phyloP scores from a whole-genome alignment of 2,329 filamentous ascomycete genomes.

The Hymenoscyphus scutula region DNA sequence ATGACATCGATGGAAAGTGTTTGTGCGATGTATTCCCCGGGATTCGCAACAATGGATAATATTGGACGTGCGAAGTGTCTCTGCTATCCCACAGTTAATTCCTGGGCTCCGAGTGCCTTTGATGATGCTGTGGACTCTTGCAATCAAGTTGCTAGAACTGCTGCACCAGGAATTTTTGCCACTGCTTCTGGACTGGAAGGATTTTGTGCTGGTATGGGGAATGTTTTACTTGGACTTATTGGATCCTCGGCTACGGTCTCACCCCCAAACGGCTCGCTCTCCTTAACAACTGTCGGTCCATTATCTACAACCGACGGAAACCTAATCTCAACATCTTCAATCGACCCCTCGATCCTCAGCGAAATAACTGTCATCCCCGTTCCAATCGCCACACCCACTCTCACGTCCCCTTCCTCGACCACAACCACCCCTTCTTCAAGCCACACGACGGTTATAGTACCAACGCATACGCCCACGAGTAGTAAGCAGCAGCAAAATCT shows the following conservation, averaged over 20 bases:
- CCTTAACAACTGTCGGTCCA: neutral
- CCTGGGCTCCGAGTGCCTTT: constrained; percentile 5
- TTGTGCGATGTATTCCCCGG: constrained; percentile 8
- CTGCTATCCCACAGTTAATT: constrained; percentile 5
- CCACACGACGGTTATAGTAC: neutral
- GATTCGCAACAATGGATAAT: constrained; percentile 7
- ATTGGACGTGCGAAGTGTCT: constrained; percentile 10
- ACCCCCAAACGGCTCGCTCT: neutral
- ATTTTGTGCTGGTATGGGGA: constrained; percentile 6
- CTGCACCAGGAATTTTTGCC: neutral
- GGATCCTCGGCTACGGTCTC: too few species aligned
- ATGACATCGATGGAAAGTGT: constrained; percentile 1
- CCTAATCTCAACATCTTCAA: neutral
- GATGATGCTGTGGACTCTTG: constrained; percentile 9
- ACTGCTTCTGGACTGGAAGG: neutral
- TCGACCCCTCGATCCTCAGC: neutral
- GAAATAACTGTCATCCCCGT: constrained; percentile 4
- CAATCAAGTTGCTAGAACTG: neutral
- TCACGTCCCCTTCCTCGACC: neutral
- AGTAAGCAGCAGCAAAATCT: neutral
- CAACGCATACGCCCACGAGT: neutral
- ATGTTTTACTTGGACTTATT: neutral
- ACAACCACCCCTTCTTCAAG: neutral
- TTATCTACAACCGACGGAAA: neutral
- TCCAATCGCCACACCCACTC: neutral